Percentiles rank a stretch among this genome's conserved stretches.
Evolutionary conservation across 179 eudicot species (phyloP).

Genomic region (Beta corolliflora): DNA sequence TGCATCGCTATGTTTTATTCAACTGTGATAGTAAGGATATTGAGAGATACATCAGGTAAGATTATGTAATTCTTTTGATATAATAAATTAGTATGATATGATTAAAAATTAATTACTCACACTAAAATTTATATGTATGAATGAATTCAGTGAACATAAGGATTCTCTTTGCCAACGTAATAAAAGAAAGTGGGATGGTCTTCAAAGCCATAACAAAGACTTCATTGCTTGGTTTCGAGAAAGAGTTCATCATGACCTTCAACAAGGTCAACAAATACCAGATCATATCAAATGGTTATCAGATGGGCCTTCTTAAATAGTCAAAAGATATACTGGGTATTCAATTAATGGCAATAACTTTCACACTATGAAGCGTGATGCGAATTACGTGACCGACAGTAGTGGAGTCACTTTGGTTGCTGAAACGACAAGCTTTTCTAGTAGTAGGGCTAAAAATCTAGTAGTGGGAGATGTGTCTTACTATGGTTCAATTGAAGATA

Average conservation of each 20-base stretch:
- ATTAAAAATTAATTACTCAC: no score
- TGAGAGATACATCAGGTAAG: constrained; percentile 9
- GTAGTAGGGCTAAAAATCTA: constrained; percentile 10
- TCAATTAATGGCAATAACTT: constrained; percentile 3
- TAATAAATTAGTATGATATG: neutral
- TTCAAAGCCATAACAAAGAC: constrained; percentile 4
- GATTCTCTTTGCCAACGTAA: no score
- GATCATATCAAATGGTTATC: neutral
- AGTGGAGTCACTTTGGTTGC: constrained; percentile 6
- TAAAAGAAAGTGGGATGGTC: constrained; percentile 6
- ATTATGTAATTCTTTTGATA: neutral
- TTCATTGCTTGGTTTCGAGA: constrained; percentile 12
- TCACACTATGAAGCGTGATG: neutral
- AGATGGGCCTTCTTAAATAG: neutral
- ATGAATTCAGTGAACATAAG: constrained; percentile 2
- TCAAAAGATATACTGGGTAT: neutral
- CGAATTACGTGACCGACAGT: constrained; percentile 1
- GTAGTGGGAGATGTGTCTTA: neutral
- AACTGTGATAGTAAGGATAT: neutral
- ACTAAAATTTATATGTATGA: neutral
- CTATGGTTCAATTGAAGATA: constrained; percentile 7
- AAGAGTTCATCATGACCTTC: neutral
- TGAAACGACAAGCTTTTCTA: constrained; percentile 1
- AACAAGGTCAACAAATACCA: neutral
- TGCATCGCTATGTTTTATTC: constrained; percentile 9